phyloP scores from a whole-genome alignment of 106 monocot genomes.

The Dendrobium nobile region DNA sequence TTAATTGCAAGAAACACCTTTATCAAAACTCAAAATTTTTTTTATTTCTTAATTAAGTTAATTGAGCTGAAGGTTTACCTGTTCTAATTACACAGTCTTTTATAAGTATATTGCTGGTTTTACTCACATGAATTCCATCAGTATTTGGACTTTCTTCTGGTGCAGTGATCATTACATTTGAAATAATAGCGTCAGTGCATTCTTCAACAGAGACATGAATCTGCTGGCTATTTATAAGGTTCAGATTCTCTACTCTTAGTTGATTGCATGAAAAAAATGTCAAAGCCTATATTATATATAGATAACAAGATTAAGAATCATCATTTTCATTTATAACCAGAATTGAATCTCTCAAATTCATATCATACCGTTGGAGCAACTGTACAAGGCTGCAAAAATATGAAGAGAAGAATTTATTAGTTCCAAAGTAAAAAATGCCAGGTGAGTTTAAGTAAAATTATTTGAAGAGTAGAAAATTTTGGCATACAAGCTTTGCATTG shows the following conservation, averaged over 20 bases:
- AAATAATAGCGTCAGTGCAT: slow-evolving; percentile 30
- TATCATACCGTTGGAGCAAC: slow-evolving; percentile 61
- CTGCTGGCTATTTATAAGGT: slow-evolving; percentile 56
- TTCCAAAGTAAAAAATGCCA: background rate
- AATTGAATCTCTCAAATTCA: background rate
- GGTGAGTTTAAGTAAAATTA: background rate
- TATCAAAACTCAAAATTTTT: too few relatives aligned
- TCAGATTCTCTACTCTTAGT: slow-evolving; percentile 43
- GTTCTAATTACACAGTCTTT: slow-evolving; percentile 43
- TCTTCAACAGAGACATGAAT: slow-evolving; percentile 54
- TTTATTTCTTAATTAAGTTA: too few relatives aligned
- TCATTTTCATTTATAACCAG: background rate
- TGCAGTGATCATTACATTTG: slow-evolving; percentile 38
- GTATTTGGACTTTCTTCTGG: slow-evolving; percentile 73
- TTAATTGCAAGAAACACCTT: too few relatives aligned
- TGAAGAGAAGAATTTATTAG: background rate
- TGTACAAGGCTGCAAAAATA: slow-evolving; percentile 51
- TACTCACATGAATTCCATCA: slow-evolving; percentile 69
- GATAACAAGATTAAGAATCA: background rate
- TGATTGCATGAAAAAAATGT: slow-evolving; percentile 46
- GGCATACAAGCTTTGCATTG: slow-evolving; percentile 6
- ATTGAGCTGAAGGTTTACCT: slow-evolving; percentile 22
- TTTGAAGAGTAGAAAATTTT: background rate
- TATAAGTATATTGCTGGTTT: slow-evolving; percentile 43
- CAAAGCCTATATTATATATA: slow-evolving; percentile 49